phyloP scores from a whole-genome alignment of 495 filamentous ascomycete species.

The Lophium mytilinum region DNA sequence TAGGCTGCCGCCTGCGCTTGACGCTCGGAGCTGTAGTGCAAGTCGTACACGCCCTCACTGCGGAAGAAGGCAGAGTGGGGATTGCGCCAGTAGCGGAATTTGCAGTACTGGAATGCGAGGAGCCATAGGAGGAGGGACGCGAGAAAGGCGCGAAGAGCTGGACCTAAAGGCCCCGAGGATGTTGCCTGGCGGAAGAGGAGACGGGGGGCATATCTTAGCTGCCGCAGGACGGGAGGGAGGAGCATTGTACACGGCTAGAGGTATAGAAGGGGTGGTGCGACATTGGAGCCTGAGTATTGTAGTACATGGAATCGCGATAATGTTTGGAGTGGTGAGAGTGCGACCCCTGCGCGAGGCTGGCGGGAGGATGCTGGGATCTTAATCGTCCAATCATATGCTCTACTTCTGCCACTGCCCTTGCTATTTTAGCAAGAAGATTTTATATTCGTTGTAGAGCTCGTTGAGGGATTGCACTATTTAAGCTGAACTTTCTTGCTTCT shows the following conservation, averaged over 20 bases:
- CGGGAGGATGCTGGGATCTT: too few relatives aligned
- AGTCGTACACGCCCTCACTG: conserved; percentile 33
- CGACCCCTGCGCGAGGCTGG: too few relatives aligned
- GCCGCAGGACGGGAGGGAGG: not conserved
- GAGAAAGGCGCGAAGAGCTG: not conserved
- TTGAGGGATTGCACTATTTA: too few relatives aligned
- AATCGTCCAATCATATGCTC: too few relatives aligned
- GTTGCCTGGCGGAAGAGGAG: not conserved
- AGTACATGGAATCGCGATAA: too few relatives aligned
- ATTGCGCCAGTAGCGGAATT: conserved; percentile 35
- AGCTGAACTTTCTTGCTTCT: too few relatives aligned
- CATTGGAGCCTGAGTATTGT: too few relatives aligned
- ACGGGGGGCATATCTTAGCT: not conserved
- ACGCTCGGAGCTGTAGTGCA: conserved; percentile 33
- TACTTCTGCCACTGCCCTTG: too few relatives aligned
- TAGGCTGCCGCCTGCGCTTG: conserved; percentile 10
- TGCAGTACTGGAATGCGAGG: conserved; percentile 20
- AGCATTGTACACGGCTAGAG: not conserved
- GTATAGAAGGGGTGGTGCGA: too few relatives aligned
- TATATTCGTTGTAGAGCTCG: too few relatives aligned
- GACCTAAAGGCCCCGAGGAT: not conserved
- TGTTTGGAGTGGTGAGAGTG: too few relatives aligned
- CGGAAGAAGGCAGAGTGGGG: conserved; percentile 38
- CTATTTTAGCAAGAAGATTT: too few relatives aligned
- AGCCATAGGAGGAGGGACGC: not conserved